phyloP scores from a whole-genome alignment of 495 filamentous ascomycete species.

The Extremus antarcticus region DNA sequence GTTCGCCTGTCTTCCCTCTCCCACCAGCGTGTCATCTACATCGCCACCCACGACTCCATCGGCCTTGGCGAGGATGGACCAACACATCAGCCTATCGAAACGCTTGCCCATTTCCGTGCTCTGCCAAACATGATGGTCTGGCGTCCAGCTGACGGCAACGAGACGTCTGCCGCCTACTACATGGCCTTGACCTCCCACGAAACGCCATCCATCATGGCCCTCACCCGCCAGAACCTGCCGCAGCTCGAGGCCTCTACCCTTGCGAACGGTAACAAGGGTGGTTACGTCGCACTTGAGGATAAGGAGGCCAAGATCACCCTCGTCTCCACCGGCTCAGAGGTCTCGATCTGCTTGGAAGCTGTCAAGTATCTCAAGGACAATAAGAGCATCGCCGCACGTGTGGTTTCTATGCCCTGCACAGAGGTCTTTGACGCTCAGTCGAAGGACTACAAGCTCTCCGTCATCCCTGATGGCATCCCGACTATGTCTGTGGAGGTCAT shows the following conservation, averaged over 20 bases:
- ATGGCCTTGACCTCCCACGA: slow-evolving; percentile 79
- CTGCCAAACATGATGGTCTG: slow-evolving; percentile 99
- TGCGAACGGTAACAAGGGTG: slow-evolving; percentile 81
- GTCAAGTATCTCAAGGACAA: slow-evolving; percentile 83
- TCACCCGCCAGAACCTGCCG: slow-evolving; percentile 97
- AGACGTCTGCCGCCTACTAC: slow-evolving; percentile 97
- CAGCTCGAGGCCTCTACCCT: slow-evolving; percentile 90
- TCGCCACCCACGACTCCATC: slow-evolving; percentile 98
- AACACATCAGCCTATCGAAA: slow-evolving; percentile 99
- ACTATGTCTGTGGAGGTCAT: slow-evolving; percentile 88
- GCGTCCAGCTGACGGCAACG: slow-evolving; percentile 98
- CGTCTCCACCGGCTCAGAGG: slow-evolving; percentile 92
- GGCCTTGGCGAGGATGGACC: slow-evolving; percentile 98
- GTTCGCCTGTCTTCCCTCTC: slow-evolving; percentile 89
- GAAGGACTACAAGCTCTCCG: slow-evolving; percentile 85
- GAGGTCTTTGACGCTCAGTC: slow-evolving; percentile 92
- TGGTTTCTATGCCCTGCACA: slow-evolving; percentile 93
- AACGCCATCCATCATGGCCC: slow-evolving; percentile 83
- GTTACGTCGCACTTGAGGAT: slow-evolving; percentile 78
- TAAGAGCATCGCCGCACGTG: slow-evolving; percentile 76
- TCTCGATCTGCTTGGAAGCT: slow-evolving; percentile 84
- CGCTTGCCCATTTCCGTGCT: slow-evolving; percentile 97
- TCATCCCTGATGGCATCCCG: slow-evolving; percentile 90
- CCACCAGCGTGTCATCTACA: slow-evolving; percentile 83
- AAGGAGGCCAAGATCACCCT: slow-evolving; percentile 79